phyloP scores from a whole-genome alignment of 306 rosid species.

The Astragalus membranaceus region DNA sequence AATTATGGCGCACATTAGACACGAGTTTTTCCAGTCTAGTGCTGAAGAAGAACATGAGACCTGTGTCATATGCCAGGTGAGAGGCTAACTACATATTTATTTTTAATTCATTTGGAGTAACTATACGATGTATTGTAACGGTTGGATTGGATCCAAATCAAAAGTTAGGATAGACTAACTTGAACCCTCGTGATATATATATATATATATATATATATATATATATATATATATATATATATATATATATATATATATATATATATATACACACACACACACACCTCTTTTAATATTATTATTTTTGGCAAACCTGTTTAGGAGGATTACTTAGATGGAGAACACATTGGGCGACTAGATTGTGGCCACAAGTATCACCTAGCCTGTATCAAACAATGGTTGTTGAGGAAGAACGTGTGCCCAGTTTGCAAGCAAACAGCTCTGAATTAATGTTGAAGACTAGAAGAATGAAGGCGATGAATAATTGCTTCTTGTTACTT shows the following conservation, averaged over 20 bases:
- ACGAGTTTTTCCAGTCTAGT: neutral
- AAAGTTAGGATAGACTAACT: no score
- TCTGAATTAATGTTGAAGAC: neutral
- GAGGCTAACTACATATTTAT: neutral
- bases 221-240: no score
- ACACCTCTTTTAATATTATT: no score
- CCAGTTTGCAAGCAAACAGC: conserved; percentile 27
- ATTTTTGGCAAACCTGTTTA: neutral
- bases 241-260: no score
- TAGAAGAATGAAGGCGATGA: neutral
- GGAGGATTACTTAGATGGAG: conserved; percentile 33
- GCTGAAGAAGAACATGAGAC: neutral
- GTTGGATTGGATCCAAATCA: no score
- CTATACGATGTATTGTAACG: no score
- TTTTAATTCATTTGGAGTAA: no score
- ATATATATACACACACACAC: no score
- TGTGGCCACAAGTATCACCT: conserved; percentile 34
- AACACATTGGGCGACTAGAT: conserved; percentile 22
- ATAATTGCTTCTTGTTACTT: neutral
- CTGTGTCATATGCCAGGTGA: conserved; percentile 35
- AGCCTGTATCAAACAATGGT: conserved; percentile 29
- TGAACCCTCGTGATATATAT: no score
- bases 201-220: no score
- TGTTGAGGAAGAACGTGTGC: conserved; percentile 25
- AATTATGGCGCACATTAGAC: neutral